Conservation (phyloP, 768 basidiomycete species). For the Aureoboletus auriporus region DNA sequence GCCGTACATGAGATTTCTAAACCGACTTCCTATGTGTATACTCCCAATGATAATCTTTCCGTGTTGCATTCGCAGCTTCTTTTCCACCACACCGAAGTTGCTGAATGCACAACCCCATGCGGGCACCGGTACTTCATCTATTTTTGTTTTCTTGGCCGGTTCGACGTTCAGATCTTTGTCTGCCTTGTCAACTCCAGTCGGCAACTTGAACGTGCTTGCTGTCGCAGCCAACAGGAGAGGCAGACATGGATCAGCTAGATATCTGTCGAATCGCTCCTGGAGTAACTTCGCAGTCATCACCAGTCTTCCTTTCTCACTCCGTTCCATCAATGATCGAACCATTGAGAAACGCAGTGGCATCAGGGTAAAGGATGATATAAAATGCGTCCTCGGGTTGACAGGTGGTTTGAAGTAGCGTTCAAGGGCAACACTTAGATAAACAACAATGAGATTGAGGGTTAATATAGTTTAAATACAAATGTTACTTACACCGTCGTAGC, state of each 20-base stretch:
- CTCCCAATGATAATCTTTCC: not conserved
- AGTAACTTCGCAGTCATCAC: slow-evolving; percentile 10
- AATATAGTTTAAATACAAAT: not conserved
- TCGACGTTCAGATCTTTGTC: not conserved
- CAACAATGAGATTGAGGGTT: not conserved
- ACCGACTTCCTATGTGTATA: slow-evolving; percentile 9
- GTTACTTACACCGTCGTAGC: slow-evolving; percentile 9
- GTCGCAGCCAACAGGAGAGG: slow-evolving; percentile 7
- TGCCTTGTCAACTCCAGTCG: not conserved
- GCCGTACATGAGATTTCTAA: slow-evolving; percentile 8
- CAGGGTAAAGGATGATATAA: slow-evolving; percentile 12
- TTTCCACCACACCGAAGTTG: slow-evolving; percentile 14
- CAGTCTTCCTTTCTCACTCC: slow-evolving; percentile 7
- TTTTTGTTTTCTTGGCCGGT: not conserved
- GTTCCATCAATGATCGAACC: slow-evolving; percentile 4
- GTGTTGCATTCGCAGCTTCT: slow-evolving; percentile 4
- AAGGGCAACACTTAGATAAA: slow-evolving; percentile 8
- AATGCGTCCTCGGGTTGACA: slow-evolving; percentile 15
- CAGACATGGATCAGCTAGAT: slow-evolving; percentile 13
- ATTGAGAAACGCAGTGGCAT: slow-evolving; percentile 18
- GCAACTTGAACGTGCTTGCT: not conserved
- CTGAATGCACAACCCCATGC: slow-evolving; percentile 11
- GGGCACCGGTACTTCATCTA: not conserved
- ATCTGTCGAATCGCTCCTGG: slow-evolving; percentile 9
- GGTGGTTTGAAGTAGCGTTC: slow-evolving; percentile 18